These are phyloP conservation scores for Lactifluus subvellereus DNA, from an alignment of 768 basidiomycete species.

Conservation along the genomic window DNA sequence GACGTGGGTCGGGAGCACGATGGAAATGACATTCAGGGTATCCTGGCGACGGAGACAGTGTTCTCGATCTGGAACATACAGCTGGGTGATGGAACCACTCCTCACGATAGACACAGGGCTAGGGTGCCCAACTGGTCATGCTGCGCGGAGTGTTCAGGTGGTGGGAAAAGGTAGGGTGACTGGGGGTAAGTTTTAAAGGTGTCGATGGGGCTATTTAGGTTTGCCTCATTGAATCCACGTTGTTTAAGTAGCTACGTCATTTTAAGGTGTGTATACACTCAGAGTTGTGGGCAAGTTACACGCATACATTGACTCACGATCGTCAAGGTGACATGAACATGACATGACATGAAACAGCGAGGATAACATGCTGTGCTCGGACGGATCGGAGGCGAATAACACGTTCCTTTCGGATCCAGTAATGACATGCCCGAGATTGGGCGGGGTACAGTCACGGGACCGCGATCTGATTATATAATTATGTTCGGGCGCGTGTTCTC, in stretches of 20 bases:
- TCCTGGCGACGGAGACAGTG: neutral
- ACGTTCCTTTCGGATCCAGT: conserved; percentile 1
- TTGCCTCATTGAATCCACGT: conserved; percentile 11
- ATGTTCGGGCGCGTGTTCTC: conserved; percentile 9
- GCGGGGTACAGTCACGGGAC: conserved; percentile 15
- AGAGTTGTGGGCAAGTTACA: neutral
- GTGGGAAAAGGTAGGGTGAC: neutral
- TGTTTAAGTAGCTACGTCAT: conserved; percentile 10
- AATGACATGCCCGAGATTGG: neutral
- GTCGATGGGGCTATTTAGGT: neutral
- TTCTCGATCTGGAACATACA: neutral
- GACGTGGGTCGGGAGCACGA: neutral
- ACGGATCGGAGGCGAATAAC: conserved; percentile 7
- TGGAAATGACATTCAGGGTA: conserved; percentile 14
- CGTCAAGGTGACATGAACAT: conserved; percentile 11
- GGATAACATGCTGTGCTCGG: conserved; percentile 20
- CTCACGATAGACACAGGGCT: conserved; percentile 16
- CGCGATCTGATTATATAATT: conserved; percentile 20
- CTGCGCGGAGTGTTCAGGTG: neutral
- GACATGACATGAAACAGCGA: neutral
- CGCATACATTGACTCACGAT: neutral
- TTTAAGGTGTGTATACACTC: neutral
- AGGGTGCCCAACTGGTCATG: neutral
- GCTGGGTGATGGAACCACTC: neutral
- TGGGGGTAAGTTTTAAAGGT: neutral